phyloP scores from a whole-genome alignment of 1,284 basidiomycete species.

The Afroboletus lepidellus region DNA sequence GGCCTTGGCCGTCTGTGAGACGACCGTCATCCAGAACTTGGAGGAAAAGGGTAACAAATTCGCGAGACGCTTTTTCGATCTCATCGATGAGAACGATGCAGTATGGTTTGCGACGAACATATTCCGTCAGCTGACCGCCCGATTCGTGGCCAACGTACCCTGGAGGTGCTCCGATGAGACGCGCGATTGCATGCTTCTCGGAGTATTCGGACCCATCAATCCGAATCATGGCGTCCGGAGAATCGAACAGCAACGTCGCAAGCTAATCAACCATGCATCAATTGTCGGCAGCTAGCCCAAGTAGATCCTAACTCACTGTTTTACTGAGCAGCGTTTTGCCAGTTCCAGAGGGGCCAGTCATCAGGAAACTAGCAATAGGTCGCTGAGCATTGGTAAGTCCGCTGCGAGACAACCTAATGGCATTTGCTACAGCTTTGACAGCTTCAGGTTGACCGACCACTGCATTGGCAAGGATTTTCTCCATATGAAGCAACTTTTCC shows the following conservation, averaged over 20 bases:
- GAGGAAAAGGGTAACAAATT: slow-evolving; percentile 90
- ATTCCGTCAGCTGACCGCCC: slow-evolving; percentile 90
- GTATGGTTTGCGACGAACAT: slow-evolving; percentile 85
- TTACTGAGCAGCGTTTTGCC: slow-evolving; percentile 89
- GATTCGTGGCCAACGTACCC: slow-evolving; percentile 93
- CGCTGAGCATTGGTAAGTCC: slow-evolving; percentile 82
- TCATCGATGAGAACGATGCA: slow-evolving; percentile 81
- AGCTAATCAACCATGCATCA: slow-evolving; percentile 47
- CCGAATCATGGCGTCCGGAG: slow-evolving; percentile 86
- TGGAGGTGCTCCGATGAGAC: slow-evolving; percentile 87
- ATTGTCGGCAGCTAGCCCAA: neutral
- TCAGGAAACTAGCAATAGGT: slow-evolving; percentile 91
- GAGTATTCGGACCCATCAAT: slow-evolving; percentile 92
- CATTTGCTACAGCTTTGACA: slow-evolving; percentile 87
- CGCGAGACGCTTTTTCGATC: slow-evolving; percentile 88
- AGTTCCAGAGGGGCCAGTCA: slow-evolving; percentile 91
- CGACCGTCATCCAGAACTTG: slow-evolving; percentile 97
- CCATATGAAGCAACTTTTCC: slow-evolving; percentile 84
- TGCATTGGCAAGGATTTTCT: slow-evolving; percentile 60
- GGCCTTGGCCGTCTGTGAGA: slow-evolving; percentile 86
- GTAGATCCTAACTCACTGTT: slow-evolving; percentile 56
- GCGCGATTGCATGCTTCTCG: slow-evolving; percentile 89
- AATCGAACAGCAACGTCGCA: slow-evolving; percentile 86
- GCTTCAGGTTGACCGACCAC: slow-evolving; percentile 92
- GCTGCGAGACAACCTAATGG: slow-evolving; percentile 87